Percentiles rank a stretch among this genome's conserved stretches.
Evolutionary conservation across 2,329 filamentous ascomycete genomes (phyloP).

Genomic region (Colletotrichum gigasporum): DNA sequence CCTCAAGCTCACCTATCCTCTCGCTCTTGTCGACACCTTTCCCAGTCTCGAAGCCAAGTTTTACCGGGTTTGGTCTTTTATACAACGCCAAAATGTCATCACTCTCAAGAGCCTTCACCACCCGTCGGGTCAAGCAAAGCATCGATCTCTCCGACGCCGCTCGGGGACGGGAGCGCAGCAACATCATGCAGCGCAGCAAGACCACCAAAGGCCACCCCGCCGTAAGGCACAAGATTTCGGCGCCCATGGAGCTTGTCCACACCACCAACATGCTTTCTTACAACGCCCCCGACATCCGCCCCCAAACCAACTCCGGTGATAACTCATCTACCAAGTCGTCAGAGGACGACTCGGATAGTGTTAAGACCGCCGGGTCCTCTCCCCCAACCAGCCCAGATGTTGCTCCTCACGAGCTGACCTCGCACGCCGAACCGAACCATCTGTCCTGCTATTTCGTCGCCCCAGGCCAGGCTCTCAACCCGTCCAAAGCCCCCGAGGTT

Average conservation of each 20-base stretch:
- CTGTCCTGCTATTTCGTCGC: constrained; percentile 72
- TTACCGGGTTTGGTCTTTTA: background rate
- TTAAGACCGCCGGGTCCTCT: constrained; percentile 63
- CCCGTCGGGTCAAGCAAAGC: constrained; percentile 70
- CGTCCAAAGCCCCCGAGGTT: constrained; percentile 51
- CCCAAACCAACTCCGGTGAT: constrained; percentile 60
- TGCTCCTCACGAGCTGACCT: constrained; percentile 60
- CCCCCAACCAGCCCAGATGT: constrained; percentile 76
- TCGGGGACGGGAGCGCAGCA: constrained; percentile 24
- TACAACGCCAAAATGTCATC: constrained; percentile 56
- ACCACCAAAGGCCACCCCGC: constrained; percentile 54
- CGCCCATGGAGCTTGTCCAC: constrained; percentile 85
- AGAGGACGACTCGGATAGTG: constrained; percentile 77
- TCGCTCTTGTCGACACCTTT: background rate
- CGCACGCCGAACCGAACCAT: constrained; percentile 72
- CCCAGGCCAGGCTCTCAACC: constrained; percentile 55
- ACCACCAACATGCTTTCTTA: constrained; percentile 97
- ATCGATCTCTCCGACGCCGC: constrained; percentile 55
- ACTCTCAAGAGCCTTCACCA: constrained; percentile 77
- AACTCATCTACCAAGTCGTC: constrained; percentile 67
- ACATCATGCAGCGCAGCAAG: constrained; percentile 57
- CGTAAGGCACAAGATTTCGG: constrained; percentile 82
- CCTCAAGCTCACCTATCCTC: background rate
- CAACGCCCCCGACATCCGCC: constrained; percentile 83
- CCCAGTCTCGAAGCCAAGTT: background rate